Conservation (phyloP, 169 alveolate genomes). For the Eimeria maxima region DNA sequence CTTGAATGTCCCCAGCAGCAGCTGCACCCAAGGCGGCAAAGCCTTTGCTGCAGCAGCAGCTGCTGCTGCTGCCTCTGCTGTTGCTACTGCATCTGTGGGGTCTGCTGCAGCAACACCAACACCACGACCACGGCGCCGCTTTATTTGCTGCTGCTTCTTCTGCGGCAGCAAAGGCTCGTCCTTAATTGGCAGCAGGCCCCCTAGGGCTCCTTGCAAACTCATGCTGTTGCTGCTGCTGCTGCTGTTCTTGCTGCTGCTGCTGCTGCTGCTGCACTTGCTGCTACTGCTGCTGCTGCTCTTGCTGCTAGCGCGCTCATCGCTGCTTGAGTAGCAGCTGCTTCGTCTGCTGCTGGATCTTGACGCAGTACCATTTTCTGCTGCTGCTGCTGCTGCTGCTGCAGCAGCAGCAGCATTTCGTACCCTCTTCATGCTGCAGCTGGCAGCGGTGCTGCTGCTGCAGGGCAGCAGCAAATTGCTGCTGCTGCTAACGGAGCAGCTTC, state of each 20-base stretch:
- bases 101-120: conserved; percentile 1
- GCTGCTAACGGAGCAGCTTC: background rate
- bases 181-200: background rate
- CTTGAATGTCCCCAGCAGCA: conserved; percentile 35
- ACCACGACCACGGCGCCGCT: background rate
- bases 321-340: conserved; percentile 11
- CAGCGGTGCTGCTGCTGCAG: too few species aligned
- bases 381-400: conserved; percentile 1
- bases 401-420: background rate
- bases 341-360: conserved; percentile 13
- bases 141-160: conserved; percentile 25
- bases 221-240: background rate
- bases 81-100: background rate
- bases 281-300: conserved; percentile 15
- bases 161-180: background rate
- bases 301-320: conserved; percentile 14
- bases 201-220: background rate
- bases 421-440: background rate
- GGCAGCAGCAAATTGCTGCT: background rate
- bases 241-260: background rate
- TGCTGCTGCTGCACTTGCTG: background rate
- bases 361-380: background rate
- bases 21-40: conserved; percentile 18
- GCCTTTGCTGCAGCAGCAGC: background rate
- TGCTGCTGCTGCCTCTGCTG: too few species aligned